Conservation (phyloP, 2,329 filamentous ascomycete species). For the Trichoderma sp. region DNA sequence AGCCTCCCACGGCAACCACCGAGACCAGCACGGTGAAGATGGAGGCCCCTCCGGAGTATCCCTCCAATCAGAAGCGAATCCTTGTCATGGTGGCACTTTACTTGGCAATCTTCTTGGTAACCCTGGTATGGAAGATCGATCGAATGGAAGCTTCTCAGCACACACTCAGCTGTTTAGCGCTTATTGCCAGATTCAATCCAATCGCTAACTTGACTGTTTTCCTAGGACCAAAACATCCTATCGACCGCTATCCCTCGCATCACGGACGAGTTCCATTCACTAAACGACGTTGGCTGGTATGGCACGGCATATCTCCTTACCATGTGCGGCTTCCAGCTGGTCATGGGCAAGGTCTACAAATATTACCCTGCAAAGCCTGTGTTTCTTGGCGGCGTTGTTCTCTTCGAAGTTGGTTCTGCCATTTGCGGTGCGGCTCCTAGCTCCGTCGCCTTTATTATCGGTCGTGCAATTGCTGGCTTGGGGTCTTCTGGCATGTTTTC, state of each 20-base stretch:
- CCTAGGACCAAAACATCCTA: background rate
- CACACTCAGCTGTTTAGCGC: background rate
- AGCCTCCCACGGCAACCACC: background rate
- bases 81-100: conserved; percentile 1
- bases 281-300: conserved; percentile 16
- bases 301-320: conserved; percentile 3
- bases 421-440: conserved; percentile 40
- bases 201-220: background rate
- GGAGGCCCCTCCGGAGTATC: background rate
- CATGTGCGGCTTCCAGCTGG: conserved; percentile 12
- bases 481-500: conserved; percentile 40
- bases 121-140: background rate
- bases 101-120: conserved; percentile 5
- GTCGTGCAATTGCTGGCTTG: conserved; percentile 44
- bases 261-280: conserved; percentile 10
- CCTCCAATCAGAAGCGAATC: conserved; percentile 10
- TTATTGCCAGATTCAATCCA: background rate
- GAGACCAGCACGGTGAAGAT: background rate
- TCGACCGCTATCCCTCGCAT: conserved; percentile 11
- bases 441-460: conserved; percentile 43
- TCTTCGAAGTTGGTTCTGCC: conserved; percentile 51
- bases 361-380: conserved; percentile 46
- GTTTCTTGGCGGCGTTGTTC: conserved; percentile 41
- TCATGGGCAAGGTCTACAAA: conserved; percentile 36
- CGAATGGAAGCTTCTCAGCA: background rate